Base-by-base conservation (phyloP, 495 filamentous ascomycete species). In the Usnea hakonensis region DNA sequence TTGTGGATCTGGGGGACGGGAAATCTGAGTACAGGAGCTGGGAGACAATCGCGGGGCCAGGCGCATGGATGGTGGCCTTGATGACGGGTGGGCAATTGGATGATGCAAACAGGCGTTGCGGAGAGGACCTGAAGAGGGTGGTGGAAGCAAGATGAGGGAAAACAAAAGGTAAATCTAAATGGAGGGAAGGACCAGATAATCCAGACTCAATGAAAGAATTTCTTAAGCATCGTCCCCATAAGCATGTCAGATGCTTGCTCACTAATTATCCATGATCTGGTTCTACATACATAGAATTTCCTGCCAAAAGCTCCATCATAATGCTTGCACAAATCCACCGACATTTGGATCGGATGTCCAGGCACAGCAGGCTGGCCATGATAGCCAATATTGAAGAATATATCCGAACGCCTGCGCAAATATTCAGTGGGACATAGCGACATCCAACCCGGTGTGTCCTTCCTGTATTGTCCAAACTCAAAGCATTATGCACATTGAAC, bases 401-500 rank as follows among this genome's bases (percentile, higher is more conserved):
- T 9, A 59, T 26, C 37, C 38, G 11, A 33, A 61, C 33, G 21
- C 53, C 46, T 55, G 28, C 43, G 19, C 50, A 36, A 55, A 35
- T 23, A 55, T 55, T 36, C 38, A 41, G n/a, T 43, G 33, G 37
- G 33, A 38, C 33, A 38, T 17, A 2, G 11, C 54, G 33, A 26
- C 19, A 23, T 28, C 33, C 26, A 38, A 57, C 11, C 37, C 14
- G 30, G 11, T 13, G n/a, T 37, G 23, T 9, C 48, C 26, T 32
- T 52, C 28, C 2, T 52, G 30, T n/a, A 11, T 32, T 52, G 16
- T 8, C 48, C 13, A 28, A 50, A 48, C 23, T 0, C 1, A 32
- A 26, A 10, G 67, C 66, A 72, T 77, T 70, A 80, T 65, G 72
- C 76, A 62, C 81, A 77, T 64, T 85, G 83, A 60, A 93, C 90